Evolutionary conservation across 208 protist species (phyloP).

Genomic region (Wallacemonas sp.): DNA sequence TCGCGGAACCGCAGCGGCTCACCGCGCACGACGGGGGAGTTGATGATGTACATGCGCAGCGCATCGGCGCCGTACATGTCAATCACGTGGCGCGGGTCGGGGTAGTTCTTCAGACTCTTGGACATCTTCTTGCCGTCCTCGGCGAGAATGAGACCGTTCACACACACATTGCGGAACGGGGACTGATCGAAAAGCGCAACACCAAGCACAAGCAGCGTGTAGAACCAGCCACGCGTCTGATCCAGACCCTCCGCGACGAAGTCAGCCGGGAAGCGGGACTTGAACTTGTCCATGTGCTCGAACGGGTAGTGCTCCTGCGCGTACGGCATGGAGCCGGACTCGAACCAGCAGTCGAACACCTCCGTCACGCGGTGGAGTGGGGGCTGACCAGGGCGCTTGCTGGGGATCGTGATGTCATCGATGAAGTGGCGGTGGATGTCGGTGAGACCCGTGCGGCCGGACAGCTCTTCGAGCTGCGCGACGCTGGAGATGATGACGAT

Average conservation of each 20-base stretch:
- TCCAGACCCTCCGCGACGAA: slow-evolving; percentile 99
- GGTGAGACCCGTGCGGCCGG: slow-evolving; percentile 88
- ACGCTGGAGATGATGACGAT: slow-evolving; percentile 96
- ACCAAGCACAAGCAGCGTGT: slow-evolving; percentile 99
- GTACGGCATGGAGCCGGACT: slow-evolving; percentile 99
- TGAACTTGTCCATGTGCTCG: slow-evolving; percentile 97
- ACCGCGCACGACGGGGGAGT: slow-evolving; percentile 98
- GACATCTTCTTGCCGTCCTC: slow-evolving; percentile 99
- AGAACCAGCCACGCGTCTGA: slow-evolving; percentile 99
- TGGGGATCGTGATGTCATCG: slow-evolving; percentile 99
- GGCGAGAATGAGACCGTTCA: slow-evolving; percentile 99
- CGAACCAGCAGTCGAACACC: slow-evolving; percentile 99
- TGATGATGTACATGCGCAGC: slow-evolving; percentile 99
- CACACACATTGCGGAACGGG: slow-evolving; percentile 99
- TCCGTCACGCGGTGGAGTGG: slow-evolving; percentile 93
- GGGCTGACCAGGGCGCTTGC: slow-evolving; percentile 83
- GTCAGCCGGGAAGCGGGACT: slow-evolving; percentile 97
- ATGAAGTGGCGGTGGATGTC: slow-evolving; percentile 98
- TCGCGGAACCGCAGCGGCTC: slow-evolving; percentile 96
- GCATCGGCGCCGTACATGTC: slow-evolving; percentile 97
- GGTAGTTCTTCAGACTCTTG: slow-evolving; percentile 99
- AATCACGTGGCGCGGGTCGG: slow-evolving; percentile 96
- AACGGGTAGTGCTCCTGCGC: slow-evolving; percentile 99
- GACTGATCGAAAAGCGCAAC: slow-evolving; percentile 98
- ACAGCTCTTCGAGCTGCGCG: slow-evolving; percentile 96